A percentile compares a stretch with the other conserved stretches of the same genome.
Evolutionary conservation across 148 eudicot species (phyloP).

Genomic region (Oxyria digyna): DNA sequence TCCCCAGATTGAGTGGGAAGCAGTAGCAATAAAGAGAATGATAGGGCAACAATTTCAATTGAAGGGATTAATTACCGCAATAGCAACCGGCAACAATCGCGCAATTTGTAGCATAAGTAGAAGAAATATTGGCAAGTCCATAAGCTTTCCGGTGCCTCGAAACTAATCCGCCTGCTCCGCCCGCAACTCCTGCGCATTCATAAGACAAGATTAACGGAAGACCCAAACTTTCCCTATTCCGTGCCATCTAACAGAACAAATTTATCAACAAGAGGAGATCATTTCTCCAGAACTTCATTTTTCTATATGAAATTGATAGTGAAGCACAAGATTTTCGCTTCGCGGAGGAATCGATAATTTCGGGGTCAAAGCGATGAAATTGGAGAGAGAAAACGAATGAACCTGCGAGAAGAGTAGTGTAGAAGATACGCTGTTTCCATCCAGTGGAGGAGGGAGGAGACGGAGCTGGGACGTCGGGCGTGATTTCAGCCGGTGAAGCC

Average conservation of each 20-base stretch:
- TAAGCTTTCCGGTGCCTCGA: constrained; percentile 61
- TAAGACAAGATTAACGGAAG: background rate
- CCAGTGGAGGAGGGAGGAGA: constrained; percentile 25
- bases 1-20: background rate
- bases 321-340: background rate
- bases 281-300: background rate
- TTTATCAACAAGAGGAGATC: background rate
- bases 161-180: constrained; percentile 53
- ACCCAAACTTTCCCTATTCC: background rate
- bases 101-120: constrained; percentile 79
- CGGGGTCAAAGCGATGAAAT: background rate
- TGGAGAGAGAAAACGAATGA: constrained; percentile 5
- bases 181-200: constrained; percentile 44
- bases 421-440: constrained; percentile 52
- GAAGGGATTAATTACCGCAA: constrained; percentile 42
- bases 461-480: constrained; percentile 11
- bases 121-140: constrained; percentile 53
- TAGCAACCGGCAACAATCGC: constrained; percentile 75
- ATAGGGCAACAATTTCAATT: background rate
- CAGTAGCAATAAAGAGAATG: constrained; percentile 1
- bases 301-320: background rate
- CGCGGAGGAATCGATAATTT: background rate
- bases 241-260: background rate
- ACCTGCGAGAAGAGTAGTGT: constrained; percentile 71
- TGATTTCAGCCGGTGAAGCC: constrained; percentile 14